A percentile compares a stretch with the other conserved stretches of the same genome.
phyloP scores from a whole-genome alignment of 768 basidiomycete genomes.

The Daedaleopsis sinensis region DNA sequence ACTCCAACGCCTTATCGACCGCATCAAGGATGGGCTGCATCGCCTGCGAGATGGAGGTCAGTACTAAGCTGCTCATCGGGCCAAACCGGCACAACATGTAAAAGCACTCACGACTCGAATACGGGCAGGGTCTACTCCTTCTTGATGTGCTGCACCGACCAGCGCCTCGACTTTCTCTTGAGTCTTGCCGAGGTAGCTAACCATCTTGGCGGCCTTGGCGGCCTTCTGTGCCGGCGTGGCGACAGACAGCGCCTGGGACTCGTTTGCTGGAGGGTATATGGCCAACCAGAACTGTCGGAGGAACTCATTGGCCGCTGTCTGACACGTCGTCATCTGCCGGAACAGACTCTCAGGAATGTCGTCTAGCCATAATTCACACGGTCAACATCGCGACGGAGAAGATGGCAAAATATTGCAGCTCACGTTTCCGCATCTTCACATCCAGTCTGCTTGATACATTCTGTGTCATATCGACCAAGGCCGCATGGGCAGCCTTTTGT shows the following conservation, averaged over 20 bases:
- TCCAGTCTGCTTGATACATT: constrained; percentile 77
- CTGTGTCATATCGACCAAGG: constrained; percentile 74
- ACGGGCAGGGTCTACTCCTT: constrained; percentile 61
- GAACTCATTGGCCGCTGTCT: constrained; percentile 94
- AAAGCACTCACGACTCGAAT: constrained; percentile 61
- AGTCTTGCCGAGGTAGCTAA: constrained; percentile 76
- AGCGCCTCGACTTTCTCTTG: constrained; percentile 82
- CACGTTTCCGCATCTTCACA: constrained; percentile 66
- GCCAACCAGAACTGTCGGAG: constrained; percentile 95
- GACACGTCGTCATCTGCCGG: constrained; percentile 84
- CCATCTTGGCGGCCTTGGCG: constrained; percentile 87
- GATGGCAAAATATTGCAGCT: constrained; percentile 24
- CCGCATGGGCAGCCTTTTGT: constrained; percentile 65
- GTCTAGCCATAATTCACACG: constrained; percentile 43
- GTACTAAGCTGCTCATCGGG: neutral
- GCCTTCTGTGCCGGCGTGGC: constrained; percentile 71
- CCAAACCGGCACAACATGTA: neutral
- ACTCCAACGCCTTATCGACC: constrained; percentile 71
- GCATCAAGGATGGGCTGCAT: constrained; percentile 77
- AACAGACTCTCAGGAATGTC: constrained; percentile 81
- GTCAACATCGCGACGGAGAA: neutral
- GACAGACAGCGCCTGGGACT: constrained; percentile 49
- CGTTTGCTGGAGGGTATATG: constrained; percentile 73
- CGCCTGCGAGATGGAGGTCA: constrained; percentile 46
- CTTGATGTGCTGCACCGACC: constrained; percentile 59